These are phyloP conservation scores for Rubus parviflorus DNA, from an alignment of 306 rosid species.

Conservation along the genomic window DNA sequence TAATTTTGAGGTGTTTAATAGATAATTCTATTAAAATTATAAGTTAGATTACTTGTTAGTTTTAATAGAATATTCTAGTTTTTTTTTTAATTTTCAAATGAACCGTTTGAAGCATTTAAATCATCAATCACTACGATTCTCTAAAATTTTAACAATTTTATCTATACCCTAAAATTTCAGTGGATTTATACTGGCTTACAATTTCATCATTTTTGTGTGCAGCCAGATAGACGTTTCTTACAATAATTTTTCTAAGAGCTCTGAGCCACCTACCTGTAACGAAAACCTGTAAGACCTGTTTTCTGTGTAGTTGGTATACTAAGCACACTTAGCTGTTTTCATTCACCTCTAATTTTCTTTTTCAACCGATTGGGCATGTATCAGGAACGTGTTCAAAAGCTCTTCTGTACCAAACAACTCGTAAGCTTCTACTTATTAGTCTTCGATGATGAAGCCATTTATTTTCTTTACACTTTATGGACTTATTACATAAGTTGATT, in stretches of 20 bases:
- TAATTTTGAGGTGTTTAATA: no score
- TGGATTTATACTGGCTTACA: background rate
- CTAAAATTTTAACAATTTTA: background rate
- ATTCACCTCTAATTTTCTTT: background rate
- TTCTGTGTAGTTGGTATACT: background rate
- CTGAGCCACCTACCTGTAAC: background rate
- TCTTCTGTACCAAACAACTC: background rate
- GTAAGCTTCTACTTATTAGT: constrained; percentile 12
- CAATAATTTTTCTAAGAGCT: constrained; percentile 7
- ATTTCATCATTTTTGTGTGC: background rate
- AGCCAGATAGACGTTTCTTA: constrained; percentile 19
- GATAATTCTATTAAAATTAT: no score
- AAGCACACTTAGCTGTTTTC: background rate
- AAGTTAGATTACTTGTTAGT: no score
- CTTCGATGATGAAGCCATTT: background rate
- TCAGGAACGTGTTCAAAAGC: constrained; percentile 31
- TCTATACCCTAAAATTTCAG: background rate
- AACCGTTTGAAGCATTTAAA: no score
- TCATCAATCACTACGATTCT: no score
- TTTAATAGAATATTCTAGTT: no score
- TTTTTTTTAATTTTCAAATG: no score
- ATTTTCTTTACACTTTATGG: background rate
- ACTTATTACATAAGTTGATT: constrained; percentile 4
- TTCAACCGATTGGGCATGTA: background rate
- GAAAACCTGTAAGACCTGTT: constrained; percentile 4